Conservation (phyloP, 345 rosid species). For the Orychophragmus violaceus region DNA sequence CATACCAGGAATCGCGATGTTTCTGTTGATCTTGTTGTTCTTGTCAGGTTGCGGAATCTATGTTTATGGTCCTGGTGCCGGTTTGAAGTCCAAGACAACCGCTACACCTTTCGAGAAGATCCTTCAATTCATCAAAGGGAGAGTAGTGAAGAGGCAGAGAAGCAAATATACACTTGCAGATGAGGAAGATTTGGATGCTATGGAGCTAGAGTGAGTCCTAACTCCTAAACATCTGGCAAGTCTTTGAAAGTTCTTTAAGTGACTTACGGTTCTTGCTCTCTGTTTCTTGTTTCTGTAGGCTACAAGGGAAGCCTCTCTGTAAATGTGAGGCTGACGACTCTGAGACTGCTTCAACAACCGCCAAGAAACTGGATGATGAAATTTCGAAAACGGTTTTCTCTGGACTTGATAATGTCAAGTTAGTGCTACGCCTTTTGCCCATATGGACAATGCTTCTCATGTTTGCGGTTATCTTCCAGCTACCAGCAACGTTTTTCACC, state of each 20-base stretch:
- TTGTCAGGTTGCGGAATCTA: constrained; percentile 54
- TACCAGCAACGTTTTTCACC: constrained; percentile 79
- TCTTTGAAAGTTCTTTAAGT: no score
- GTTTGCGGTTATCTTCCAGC: constrained; percentile 91
- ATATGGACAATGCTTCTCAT: constrained; percentile 87
- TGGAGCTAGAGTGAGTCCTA: constrained; percentile 90
- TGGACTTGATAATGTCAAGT: constrained; percentile 39
- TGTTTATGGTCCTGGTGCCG: constrained; percentile 25
- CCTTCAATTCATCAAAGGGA: constrained; percentile 39
- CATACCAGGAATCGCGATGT: constrained; percentile 65
- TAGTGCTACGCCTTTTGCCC: constrained; percentile 64
- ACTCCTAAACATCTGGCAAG: no score
- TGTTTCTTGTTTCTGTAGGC: constrained; percentile 37
- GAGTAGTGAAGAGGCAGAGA: constrained; percentile 21
- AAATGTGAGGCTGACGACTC: constrained; percentile 14
- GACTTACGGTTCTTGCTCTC: neutral
- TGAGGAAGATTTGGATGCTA: constrained; percentile 35
- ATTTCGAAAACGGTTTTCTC: constrained; percentile 17
- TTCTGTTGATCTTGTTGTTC: constrained; percentile 41
- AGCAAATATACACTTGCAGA: constrained; percentile 35
- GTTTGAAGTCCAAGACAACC: neutral
- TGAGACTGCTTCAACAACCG: constrained; percentile 5
- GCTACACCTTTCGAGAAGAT: constrained; percentile 27
- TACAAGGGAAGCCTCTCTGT: constrained; percentile 74
- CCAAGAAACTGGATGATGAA: constrained; percentile 13